Conservation (phyloP, 2,329 filamentous ascomycete genomes). For the Aspergillaceae sp. region DNA sequence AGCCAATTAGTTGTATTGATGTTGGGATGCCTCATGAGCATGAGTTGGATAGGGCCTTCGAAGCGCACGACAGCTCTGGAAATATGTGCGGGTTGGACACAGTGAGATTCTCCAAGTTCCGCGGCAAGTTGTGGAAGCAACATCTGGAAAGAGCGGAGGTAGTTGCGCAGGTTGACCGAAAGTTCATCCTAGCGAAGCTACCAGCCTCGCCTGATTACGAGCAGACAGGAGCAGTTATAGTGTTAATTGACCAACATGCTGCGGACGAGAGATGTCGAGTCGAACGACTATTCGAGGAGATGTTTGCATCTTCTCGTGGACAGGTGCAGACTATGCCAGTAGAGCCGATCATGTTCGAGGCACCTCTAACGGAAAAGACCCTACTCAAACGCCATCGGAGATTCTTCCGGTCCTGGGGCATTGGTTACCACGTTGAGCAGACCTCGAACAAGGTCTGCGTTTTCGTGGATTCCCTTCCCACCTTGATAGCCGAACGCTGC, state of each 20-base stretch:
- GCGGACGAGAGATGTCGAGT: slow-evolving; percentile 82
- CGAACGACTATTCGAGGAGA: slow-evolving; percentile 58
- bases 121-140: slow-evolving; percentile 50
- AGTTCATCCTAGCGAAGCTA: slow-evolving; percentile 72
- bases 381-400: slow-evolving; percentile 48
- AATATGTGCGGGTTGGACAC: slow-evolving; percentile 15
- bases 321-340: slow-evolving; percentile 18
- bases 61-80: slow-evolving; percentile 13
- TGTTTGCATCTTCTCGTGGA: slow-evolving; percentile 29
- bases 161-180: slow-evolving; percentile 76
- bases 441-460: slow-evolving; percentile 5
- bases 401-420: slow-evolving; percentile 66
- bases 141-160: slow-evolving; percentile 54
- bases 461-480: slow-evolving; percentile 52
- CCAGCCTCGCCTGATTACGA: slow-evolving; percentile 9
- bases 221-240: slow-evolving; percentile 39
- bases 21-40: slow-evolving; percentile 11
- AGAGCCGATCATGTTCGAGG: slow-evolving; percentile 53
- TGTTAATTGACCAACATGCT: slow-evolving; percentile 88
- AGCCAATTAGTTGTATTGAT: slow-evolving; percentile 32
- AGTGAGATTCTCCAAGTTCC: slow-evolving; percentile 21
- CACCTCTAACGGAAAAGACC: slow-evolving; percentile 51
- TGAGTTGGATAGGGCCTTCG: slow-evolving; percentile 5
- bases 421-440: slow-evolving; percentile 49
- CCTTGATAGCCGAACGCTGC: slow-evolving; percentile 67